A percentile compares a stretch with the other conserved stretches of the same genome.
Conservation (phyloP, 2,329 filamentous ascomycete species). For the Clonostachys chloroleuca region DNA sequence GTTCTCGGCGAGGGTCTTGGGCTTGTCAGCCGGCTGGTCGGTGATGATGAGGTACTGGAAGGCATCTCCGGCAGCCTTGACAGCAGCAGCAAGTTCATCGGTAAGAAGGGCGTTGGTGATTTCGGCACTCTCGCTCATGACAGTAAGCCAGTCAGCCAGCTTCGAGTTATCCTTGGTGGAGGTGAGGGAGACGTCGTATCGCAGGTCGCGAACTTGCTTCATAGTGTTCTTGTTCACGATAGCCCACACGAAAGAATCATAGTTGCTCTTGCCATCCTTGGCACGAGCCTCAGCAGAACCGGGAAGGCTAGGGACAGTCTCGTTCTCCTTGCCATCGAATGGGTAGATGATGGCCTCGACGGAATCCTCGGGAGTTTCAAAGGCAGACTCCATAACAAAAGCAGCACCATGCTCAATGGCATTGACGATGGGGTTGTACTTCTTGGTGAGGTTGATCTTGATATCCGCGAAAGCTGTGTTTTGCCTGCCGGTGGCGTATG, state of each 20-base stretch:
- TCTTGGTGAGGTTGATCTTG: conserved; percentile 75
- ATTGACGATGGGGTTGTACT: conserved; percentile 72
- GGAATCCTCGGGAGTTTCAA: conserved; percentile 64
- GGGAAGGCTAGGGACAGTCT: conserved; percentile 64
- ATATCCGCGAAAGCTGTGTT: conserved; percentile 91
- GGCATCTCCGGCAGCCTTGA: conserved; percentile 69
- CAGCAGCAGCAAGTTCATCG: conserved; percentile 76
- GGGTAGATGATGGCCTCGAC: conserved; percentile 77
- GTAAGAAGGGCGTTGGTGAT: conserved; percentile 86
- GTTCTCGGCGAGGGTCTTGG: conserved; percentile 79
- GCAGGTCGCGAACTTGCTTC: conserved; percentile 83
- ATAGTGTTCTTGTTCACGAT: conserved; percentile 93
- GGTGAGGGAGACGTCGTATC: conserved; percentile 91
- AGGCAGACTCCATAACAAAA: conserved; percentile 76
- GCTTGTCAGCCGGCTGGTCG: conserved; percentile 86
- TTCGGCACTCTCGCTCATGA: conserved; percentile 97
- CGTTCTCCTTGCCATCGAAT: conserved; percentile 87
- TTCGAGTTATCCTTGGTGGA: conserved; percentile 89
- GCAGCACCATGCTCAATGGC: conserved; percentile 61
- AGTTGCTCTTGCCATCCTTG: conserved; percentile 62
- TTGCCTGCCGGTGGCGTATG: conserved; percentile 86
- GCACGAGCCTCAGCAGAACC: conserved; percentile 49
- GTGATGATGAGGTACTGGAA: conserved; percentile 86
- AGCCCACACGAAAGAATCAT: conserved; percentile 91
- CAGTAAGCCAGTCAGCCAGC: conserved; percentile 82